Base-by-base conservation (phyloP, 305 asterid species). In the Fraxinus platypoda region DNA sequence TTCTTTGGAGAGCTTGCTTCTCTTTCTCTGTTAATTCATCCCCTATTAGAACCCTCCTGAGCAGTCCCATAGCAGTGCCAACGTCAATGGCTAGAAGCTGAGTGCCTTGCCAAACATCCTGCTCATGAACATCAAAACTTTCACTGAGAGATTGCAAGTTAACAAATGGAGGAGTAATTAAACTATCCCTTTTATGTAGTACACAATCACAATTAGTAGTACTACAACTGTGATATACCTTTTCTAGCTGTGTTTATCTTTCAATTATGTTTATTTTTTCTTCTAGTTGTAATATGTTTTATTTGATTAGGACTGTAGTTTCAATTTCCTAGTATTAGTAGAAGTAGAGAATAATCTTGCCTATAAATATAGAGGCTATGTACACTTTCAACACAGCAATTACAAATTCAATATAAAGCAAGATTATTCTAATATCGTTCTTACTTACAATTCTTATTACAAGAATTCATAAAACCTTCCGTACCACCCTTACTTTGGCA, bases 81-180 rank as follows among this genome's bases (percentile, higher is more conserved):
- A 92, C 93, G 82, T 96, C 99, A 64, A 94, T 90, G 54, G 98
- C 99, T 77, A 96, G 98, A 88, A 96, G 98, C 91, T 96, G 99
- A 80, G 98, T 94, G 73, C 99, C 99, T 89, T 96, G 98, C 89
- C 90, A 87, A 85, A 96, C 98, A 86, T 96, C 97, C 99, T 96
- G 97, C 84, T 52, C 81, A 81, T 49, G 79, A 62, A 86, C 74
- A 83, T n/a, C 49, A 57, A 75, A 88, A 68, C 33, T 49, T 46
- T 76, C 54, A 74, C 76, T 54, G 66, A 70, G 71, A 77, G 33
- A 72, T n/a, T 35, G 11, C 38, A 77, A n/a, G 33, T 46, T 38
- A 81, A 1, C 59, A 49, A 49, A 84, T 80, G 17, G 33, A n/a
- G 70, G 5, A 3, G 31, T 64, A 21, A 52, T 52, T 52, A 33